Evolutionary conservation across 306 rosid species (phyloP).

Genomic region (Fragaria iinumae): DNA sequence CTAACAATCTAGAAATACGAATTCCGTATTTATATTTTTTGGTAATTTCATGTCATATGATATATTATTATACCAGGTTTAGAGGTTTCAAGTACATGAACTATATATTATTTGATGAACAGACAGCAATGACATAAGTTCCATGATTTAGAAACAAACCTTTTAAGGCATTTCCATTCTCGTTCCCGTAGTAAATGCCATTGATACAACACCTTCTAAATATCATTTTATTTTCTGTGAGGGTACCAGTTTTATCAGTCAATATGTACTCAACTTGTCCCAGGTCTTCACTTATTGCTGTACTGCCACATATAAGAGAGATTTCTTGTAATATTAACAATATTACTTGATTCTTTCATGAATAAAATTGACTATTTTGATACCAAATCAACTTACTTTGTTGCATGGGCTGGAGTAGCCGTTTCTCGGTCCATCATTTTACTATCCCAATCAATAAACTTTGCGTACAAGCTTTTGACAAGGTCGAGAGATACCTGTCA

Average conservation of each 20-base stretch:
- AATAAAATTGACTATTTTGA: constrained; percentile 24
- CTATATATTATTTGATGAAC: constrained; percentile 5
- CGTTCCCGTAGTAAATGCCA: constrained; percentile 86
- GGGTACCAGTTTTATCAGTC: constrained; percentile 98
- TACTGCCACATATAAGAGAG: constrained; percentile 80
- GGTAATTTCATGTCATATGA: constrained; percentile 14
- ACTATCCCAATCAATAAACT: constrained; percentile 96
- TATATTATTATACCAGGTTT: constrained; percentile 3
- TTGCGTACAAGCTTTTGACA: constrained; percentile 94
- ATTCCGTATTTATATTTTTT: background rate
- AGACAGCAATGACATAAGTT: constrained; percentile 29
- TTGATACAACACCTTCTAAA: constrained; percentile 90
- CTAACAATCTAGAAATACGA: background rate
- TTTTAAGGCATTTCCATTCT: constrained; percentile 88
- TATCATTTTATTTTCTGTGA: constrained; percentile 94
- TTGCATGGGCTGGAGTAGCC: constrained; percentile 80
- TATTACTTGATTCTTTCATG: constrained; percentile 15
- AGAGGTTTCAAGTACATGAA: background rate
- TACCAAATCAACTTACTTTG: constrained; percentile 66
- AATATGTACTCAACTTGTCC: constrained; percentile 99
- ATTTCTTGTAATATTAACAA: constrained; percentile 39
- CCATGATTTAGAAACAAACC: constrained; percentile 48
- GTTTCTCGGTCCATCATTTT: constrained; percentile 86
- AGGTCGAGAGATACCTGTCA: constrained; percentile 93
- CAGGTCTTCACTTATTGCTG: constrained; percentile 98